Evolutionary conservation across 2,329 filamentous ascomycete species (phyloP), one percentile per base, ranked within the genome.

Genomic region (Exophiala calicioides): DNA sequence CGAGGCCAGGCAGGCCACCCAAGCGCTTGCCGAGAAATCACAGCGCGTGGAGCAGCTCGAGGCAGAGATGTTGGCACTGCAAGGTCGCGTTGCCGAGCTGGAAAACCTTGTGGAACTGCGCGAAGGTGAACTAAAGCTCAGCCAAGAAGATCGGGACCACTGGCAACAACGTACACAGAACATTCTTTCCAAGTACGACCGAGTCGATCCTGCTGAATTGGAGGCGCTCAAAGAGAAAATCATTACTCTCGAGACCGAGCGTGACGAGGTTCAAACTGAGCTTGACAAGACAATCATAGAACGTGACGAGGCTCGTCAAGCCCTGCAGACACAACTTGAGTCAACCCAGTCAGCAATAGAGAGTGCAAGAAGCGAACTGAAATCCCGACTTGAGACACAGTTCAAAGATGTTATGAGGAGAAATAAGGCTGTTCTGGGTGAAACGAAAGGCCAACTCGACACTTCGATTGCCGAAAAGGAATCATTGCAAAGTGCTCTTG

Each of bases 131-230:
- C 81, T 96, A 62, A 88, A 87, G 61, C 79, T 96, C 54, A 77
- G 97, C 7, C 86, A 94, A 57, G 86, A 93, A 60, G 91, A 97
- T 63, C 85, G 93, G 12, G 91, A 97, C 64, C 82, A 88, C 47
- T 96, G 91, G 88, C 90, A 95, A 68, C 91, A 96, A 74, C 85
- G 93, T 18, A 94, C 90, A 1, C 90, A 97, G 64, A 88, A 94
- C 58, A 96, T 98, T 52, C 80, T 98, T 39, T 90, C 89, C 57
- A 96, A 95, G 65, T 96, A 97, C 63, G 90, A 95, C 58, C 88
- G 91, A 45, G 88, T 94, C 41, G 93, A 98, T 63, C 91, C 93
- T 32, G 88, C 88, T 3, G 91, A 97, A 62, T 80, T 96, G 64
- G 91, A 97, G 60, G 84, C 86, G 50, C 78, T 98, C 47, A 95